A percentile compares a stretch with the other conserved stretches of the same genome.
These are phyloP conservation scores for Leishmania major DNA, from an alignment of 208 protist genomes.

Conservation along the genomic window DNA sequence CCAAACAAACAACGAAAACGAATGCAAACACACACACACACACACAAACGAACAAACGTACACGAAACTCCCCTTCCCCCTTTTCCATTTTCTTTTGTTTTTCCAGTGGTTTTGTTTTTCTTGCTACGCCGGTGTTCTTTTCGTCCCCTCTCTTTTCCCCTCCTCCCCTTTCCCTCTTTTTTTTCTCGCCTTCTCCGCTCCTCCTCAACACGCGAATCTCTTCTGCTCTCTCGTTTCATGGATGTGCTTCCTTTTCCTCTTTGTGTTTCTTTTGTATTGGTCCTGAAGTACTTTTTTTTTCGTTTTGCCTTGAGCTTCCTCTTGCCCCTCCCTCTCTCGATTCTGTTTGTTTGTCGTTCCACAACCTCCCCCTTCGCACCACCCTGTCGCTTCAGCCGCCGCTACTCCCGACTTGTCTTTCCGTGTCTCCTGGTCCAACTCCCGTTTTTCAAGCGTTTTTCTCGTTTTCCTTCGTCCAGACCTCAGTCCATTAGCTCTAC, in stretches of 20 bases:
- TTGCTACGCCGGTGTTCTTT: background rate
- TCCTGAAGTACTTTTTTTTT: conserved; percentile 10
- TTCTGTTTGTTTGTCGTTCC: background rate
- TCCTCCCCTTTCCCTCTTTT: background rate
- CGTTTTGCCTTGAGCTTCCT: background rate
- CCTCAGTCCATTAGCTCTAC: background rate
- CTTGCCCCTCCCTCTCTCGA: conserved; percentile 8
- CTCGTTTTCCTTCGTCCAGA: background rate
- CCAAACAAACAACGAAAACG: too few relatives aligned
- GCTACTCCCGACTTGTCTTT: background rate
- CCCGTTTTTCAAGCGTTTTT: background rate
- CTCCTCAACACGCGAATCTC: background rate
- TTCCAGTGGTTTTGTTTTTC: background rate
- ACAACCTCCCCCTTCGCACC: background rate
- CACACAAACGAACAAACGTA: background rate
- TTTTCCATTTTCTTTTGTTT: background rate
- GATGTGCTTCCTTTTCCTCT: conserved; percentile 6
- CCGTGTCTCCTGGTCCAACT: background rate
- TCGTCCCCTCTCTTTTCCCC: background rate
- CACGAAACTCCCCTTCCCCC: background rate
- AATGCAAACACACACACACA: background rate
- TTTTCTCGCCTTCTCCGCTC: background rate
- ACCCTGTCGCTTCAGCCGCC: background rate
- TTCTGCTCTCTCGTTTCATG: conserved; percentile 7
- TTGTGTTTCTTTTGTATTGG: conserved; percentile 17